Base-by-base conservation (phyloP, 495 filamentous ascomycete genomes). In the Apiosordaria backusii region DNA sequence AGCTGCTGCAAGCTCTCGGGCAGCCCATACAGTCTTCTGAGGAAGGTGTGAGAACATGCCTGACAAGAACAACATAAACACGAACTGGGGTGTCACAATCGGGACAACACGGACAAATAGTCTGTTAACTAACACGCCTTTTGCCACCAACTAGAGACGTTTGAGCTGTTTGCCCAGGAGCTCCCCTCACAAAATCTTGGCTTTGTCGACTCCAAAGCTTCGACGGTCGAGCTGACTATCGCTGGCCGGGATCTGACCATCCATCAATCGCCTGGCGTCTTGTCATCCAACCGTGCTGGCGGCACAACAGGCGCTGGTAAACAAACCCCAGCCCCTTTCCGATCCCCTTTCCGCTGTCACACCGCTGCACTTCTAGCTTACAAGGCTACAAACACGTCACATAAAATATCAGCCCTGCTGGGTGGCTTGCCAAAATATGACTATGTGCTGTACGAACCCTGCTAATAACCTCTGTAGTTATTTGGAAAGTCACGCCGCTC, bases 261-360 rank as follows among this genome's bases (percentile, higher is more conserved):
- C 72, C 85, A 88, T 66, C 95, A 99, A 76, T 97, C 92, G 0
- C 95, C 94, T 9, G 85, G 86, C 3, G 76, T 97, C 13, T 83
- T 99, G 9, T 85, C 86, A 2, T 95, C 92, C 6, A 85, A 88
- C 65, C 87, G 92, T 18, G 83, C 85, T 22, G 88, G 87, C 19
- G 96, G 95, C 1, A 99, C 95, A 1, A 99, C 95, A 4, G 95
- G 95, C 64, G 93, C 93, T 74, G 90, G 91, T 92, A 77, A 67
- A 82, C 75, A 23, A 57, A 19, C 45, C 55, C 50, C 19, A 26
- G 25, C 24, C 35, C 50, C 67, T 60, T 62, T 60, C 59, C 59
- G 26, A 61, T 59, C 29, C 24, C 6, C 52, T 25, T 60, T 13
- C 19, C 23, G 45, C 23, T 1, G 1, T 24, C 27, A 15, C 21